phyloP scores from a whole-genome alignment of 83 land plant species.

The Picea mariana region DNA sequence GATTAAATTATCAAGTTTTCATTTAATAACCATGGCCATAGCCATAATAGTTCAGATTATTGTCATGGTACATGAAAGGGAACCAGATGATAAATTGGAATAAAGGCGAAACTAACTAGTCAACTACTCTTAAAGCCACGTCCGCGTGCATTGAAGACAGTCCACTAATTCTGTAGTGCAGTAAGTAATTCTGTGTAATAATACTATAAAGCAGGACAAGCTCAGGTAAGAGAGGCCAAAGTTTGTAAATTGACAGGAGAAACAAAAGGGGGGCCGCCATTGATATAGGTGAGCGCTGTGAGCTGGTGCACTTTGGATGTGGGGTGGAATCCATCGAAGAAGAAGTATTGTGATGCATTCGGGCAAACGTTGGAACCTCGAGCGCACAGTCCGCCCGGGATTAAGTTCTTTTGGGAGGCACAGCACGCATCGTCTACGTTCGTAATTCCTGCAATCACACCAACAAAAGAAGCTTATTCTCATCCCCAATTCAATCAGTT shows the following conservation, averaged over 20 bases:
- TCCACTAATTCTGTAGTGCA: too few species aligned
- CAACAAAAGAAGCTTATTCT: background rate
- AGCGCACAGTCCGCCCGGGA: background rate
- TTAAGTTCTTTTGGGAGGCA: background rate
- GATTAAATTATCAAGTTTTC: too few species aligned
- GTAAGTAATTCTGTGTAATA: too few species aligned
- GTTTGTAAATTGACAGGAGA: background rate
- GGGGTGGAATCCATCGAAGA: constrained; percentile 3
- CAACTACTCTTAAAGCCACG: too few species aligned
- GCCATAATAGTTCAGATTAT: too few species aligned
- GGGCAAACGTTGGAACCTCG: background rate
- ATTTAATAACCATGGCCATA: too few species aligned
- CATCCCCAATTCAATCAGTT: background rate
- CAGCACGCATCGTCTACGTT: background rate
- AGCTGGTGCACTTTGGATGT: background rate
- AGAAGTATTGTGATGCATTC: background rate
- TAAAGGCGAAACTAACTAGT: too few species aligned
- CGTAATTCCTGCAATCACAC: background rate
- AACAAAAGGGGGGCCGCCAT: background rate
- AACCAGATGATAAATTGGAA: too few species aligned
- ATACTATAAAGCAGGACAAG: background rate
- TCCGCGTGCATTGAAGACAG: too few species aligned
- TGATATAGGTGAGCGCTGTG: background rate
- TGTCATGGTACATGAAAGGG: too few species aligned
- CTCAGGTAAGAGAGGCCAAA: background rate